Evolutionary conservation across 1,139 yeast genomes (phyloP), one percentile per base, ranked within the genome.

Genomic region (Pneumocystis canis): DNA sequence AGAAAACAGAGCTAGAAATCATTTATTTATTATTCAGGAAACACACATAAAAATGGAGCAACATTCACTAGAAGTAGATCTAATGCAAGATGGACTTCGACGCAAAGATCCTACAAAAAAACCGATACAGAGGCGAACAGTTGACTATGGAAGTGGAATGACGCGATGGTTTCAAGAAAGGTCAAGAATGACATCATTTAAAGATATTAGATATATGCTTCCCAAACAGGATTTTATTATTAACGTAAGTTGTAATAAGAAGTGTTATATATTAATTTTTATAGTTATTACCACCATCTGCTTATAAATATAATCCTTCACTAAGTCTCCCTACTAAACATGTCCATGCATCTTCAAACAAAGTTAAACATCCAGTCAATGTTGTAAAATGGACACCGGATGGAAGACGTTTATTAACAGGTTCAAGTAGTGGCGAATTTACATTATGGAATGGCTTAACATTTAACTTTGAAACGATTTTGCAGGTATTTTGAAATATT

Each of bases 401-500:
- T 69, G 97, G 97, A 0, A 79, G 97, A 68, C 77, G 98, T 67
- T 77, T 94, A 65, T 79, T 92, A 61, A 95, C 95, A 6, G 96
- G 96, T 0, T 84, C 95, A 20, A 89, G 87, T 74, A 83, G 89
- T 66, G 99, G 99, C 40, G 99, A 92, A 72, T 90, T 92, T 74
- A 90, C 98, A 5, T 78, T 92, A 58, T 92, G 98, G 98, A 90
- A 90, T 73, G 97, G 97, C 16, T 82, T 87, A 80, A 86, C 96
- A 5, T 92, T 92, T 76, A 89, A 89, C 72, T 90, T 92, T 72
- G 99, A 92, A 73, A 88, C 96, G 61, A 89, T 94, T 68, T 92
- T 90, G 94, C 98, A 92, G 76, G 58, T 59, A 32, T 40, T 33
- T 20, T 37, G 28, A 37, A 1, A 28, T 57, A 20, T 3, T 57